Base-by-base conservation (phyloP, 2,329 filamentous ascomycete genomes). In the Annulohypoxylon truncatum region DNA sequence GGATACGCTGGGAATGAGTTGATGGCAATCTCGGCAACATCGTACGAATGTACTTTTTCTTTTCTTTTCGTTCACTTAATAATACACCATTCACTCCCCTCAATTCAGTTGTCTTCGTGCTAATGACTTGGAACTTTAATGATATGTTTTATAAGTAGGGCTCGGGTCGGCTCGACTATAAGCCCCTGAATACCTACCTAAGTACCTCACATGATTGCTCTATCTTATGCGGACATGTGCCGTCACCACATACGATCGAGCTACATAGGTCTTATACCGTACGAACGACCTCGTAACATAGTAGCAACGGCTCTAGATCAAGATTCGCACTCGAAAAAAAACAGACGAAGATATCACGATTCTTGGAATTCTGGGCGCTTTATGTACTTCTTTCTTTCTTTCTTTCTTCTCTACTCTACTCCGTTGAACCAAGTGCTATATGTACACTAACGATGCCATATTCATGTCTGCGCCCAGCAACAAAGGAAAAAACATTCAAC, bases 371-470 rank as follows among this genome's bases (percentile, higher is more conserved):
- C 53, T 57, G 48, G 64, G 60, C 52, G 47, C 52, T 58, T 64
- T 68, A 64, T 67, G 56, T 67, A 67, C 64, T 56, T 55, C 58
- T 48, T 52, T 58, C 31, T 42, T 48, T 58, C 31, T 42, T 48
- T 28, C 53, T 38, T 57, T 55, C n/a, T 48, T 53, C 54, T 63
- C 57, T 40, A 15, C 51, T 55, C 62, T 65, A 66, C 59, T 56
- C 66, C 64, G 59, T 46, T 46, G 58, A 57, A 61, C 46, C 53
- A 62, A 62, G 60, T 68, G 61, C 56, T 67, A 67, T 67, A 69
- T 69, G 67, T 69, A 69, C 67, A 69, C 62, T 64, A 42, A 42
- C 38, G 38, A 42, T 42, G 38, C 35, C 12, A 64, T 67, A 60
- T 64, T 64, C 56, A 65, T 61, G 57, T 61, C 33, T 64, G 57